Conservation (phyloP, 2,329 filamentous ascomycete species). For the Aspergillus sp. region DNA sequence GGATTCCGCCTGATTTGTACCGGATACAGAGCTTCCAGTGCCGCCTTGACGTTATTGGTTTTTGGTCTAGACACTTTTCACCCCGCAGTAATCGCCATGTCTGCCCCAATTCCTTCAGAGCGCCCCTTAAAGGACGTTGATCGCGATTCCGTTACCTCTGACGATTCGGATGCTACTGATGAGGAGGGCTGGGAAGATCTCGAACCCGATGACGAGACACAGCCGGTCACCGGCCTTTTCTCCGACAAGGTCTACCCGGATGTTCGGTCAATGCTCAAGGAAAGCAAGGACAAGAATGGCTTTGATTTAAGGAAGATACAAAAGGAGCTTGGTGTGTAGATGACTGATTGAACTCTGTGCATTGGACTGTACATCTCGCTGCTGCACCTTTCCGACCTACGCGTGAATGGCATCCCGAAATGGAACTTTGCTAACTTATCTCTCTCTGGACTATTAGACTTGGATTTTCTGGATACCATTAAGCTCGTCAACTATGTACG, state of each 20-base stretch:
- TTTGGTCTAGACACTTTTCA: background rate
- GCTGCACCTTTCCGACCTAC: constrained; percentile 8
- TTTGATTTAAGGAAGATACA: constrained; percentile 67
- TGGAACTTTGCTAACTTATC: constrained; percentile 15
- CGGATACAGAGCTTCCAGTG: background rate
- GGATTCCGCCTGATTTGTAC: background rate
- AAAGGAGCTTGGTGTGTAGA: constrained; percentile 49
- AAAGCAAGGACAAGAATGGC: constrained; percentile 65
- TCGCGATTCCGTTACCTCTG: constrained; percentile 33
- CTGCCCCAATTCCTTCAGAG: constrained; percentile 26
- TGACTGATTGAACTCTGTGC: constrained; percentile 14
- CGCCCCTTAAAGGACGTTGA: constrained; percentile 24
- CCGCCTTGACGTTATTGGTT: background rate
- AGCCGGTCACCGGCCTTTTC: constrained; percentile 67
- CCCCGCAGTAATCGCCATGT: constrained; percentile 24
- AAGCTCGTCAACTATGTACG: constrained; percentile 71
- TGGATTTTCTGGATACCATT: constrained; percentile 73
- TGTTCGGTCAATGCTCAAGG: constrained; percentile 63
- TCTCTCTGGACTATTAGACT: constrained; percentile 41
- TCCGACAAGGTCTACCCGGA: constrained; percentile 66
- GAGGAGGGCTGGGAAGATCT: constrained; percentile 59
- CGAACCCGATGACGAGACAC: constrained; percentile 63
- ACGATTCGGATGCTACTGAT: constrained; percentile 48
- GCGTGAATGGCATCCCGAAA: constrained; percentile 3
- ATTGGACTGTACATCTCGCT: constrained; percentile 12